Evolutionary conservation across 2,329 filamentous ascomycete genomes (phyloP).

Genomic region (Diaporthe citri): DNA sequence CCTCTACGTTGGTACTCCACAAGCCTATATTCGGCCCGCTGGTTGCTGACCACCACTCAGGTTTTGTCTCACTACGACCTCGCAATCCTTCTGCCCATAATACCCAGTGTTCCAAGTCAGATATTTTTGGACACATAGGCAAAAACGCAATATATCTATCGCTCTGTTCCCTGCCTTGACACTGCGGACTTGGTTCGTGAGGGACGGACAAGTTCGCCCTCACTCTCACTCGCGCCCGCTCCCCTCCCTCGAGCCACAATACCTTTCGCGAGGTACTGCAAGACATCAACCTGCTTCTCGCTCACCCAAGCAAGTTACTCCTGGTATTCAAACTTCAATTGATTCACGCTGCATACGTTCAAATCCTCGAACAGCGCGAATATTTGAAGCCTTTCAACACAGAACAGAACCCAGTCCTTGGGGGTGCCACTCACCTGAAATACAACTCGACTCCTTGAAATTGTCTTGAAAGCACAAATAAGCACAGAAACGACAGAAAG

Average conservation of each 20-base stretch:
- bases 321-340: background rate
- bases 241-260: background rate
- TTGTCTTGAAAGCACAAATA: too few species aligned
- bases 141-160: fast-evolving
- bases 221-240: too few species aligned
- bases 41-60: background rate
- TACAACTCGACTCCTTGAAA: background rate
- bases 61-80: background rate
- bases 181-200: background rate
- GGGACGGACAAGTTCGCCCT: background rate
- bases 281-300: background rate
- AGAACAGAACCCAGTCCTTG: background rate
- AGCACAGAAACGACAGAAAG: background rate
- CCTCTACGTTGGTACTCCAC: background rate
- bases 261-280: background rate
- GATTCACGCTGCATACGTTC: background rate
- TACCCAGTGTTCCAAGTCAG: too few species aligned
- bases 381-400: background rate
- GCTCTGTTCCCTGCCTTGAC: fast-evolving
- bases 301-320: background rate
- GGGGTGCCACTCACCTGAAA: too few species aligned
- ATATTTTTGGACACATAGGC: too few species aligned
- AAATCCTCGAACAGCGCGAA: background rate
- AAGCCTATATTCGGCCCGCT: background rate
- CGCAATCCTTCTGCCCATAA: background rate